Percentiles rank a stretch among this genome's conserved stretches.
Evolutionary conservation across 2,329 filamentous ascomycete species (phyloP).

Genomic region (Fusarium pseudoanthophilum): DNA sequence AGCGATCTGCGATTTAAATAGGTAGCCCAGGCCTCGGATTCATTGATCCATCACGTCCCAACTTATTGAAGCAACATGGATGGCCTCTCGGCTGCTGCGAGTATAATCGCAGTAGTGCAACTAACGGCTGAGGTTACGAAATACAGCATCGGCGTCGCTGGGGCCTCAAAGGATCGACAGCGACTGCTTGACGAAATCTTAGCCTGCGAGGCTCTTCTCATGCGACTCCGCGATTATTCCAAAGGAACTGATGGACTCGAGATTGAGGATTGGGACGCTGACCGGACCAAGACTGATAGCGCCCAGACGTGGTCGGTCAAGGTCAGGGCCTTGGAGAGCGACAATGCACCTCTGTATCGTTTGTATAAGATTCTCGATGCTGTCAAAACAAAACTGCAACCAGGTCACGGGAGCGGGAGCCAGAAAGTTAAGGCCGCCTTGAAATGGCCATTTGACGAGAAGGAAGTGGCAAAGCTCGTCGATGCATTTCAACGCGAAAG

Average conservation of each 20-base stretch:
- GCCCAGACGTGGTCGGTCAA: conserved; percentile 30
- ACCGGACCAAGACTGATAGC: neutral
- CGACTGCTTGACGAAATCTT: conserved; percentile 29
- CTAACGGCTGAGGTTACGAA: conserved; percentile 28
- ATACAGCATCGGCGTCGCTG: conserved; percentile 23
- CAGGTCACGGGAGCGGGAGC: conserved; percentile 1
- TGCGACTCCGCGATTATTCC: neutral
- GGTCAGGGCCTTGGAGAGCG: conserved; percentile 33
- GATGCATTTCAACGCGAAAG: neutral
- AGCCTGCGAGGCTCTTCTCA: conserved; percentile 28
- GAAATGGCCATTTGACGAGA: conserved; percentile 27
- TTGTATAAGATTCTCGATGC: conserved; percentile 8
- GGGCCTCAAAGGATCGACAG: conserved; percentile 26
- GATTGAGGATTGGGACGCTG: neutral
- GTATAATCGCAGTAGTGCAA: conserved; percentile 39
- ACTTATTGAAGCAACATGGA: neutral
- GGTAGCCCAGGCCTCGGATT: neutral
- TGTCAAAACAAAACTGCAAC: conserved; percentile 24
- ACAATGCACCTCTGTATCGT: conserved; percentile 28
- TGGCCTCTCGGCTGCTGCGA: conserved; percentile 16
- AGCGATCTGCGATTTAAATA: neutral
- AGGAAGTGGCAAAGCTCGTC: conserved; percentile 18
- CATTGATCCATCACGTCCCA: neutral
- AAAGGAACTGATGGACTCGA: neutral
- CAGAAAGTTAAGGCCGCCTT: neutral